Conservation (phyloP, 148 eudicot genomes). For the Cornus controversa region DNA sequence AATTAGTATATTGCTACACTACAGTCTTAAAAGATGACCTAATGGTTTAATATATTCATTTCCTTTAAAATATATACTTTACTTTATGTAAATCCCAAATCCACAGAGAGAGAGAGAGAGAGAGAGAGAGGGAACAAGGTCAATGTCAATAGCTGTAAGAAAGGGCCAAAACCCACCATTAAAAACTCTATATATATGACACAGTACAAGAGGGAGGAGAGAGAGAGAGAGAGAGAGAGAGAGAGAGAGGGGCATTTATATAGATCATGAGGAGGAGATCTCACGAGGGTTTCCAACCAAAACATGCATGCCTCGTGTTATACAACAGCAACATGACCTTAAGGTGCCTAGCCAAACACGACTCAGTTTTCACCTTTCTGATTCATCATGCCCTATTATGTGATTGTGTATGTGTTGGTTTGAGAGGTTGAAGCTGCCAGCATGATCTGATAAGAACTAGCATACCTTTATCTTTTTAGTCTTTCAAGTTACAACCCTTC, state of each 20-base stretch:
- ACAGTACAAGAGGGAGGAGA: neutral
- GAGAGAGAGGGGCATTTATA: conserved; percentile 3
- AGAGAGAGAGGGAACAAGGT: conserved; percentile 14
- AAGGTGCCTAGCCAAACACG: neutral
- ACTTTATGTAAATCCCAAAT: neutral
- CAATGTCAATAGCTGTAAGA: conserved; percentile 39
- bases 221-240: neutral
- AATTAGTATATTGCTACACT: conserved; percentile 3
- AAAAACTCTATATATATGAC: conserved; percentile 12
- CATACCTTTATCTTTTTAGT: neutral
- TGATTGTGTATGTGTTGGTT: conserved; percentile 25
- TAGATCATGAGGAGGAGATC: neutral
- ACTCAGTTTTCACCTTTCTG: neutral
- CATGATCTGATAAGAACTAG: conserved; percentile 40
- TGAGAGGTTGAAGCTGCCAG: conserved; percentile 54
- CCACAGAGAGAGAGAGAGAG: neutral
- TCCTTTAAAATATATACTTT: neutral
- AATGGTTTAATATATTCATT: neutral
- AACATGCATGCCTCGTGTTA: conserved; percentile 2
- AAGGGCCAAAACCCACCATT: conserved; percentile 20
- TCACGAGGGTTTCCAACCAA: neutral
- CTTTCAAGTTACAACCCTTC: no score
- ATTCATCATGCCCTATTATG: neutral
- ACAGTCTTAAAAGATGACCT: neutral
- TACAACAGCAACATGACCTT: neutral